Evolutionary conservation across 1,139 yeast genomes (phyloP).

Genomic region (Scheffersomyces titani): DNA sequence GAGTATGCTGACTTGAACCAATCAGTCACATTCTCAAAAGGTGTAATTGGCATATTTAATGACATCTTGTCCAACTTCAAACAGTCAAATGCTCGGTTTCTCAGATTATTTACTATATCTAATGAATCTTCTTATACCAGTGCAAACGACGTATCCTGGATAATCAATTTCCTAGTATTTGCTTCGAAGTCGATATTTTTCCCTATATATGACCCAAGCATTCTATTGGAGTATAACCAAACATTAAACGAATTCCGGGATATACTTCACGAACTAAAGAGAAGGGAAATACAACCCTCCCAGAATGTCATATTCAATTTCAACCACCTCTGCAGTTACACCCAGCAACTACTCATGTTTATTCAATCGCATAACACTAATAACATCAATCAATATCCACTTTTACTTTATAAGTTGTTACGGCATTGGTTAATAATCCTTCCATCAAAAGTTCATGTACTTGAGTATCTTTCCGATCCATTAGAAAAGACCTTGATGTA

Average conservation of each 20-base stretch:
- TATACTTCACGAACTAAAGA: conserved; percentile 2
- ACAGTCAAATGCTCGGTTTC: conserved; percentile 2
- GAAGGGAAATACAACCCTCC: conserved; percentile 1
- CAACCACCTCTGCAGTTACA: conserved; percentile 12
- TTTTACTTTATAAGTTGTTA: conserved; percentile 19
- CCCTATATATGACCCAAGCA: conserved; percentile 21
- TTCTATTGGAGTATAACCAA: conserved; percentile 20
- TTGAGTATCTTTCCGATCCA: conserved; percentile 15
- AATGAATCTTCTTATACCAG: not conserved
- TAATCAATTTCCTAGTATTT: conserved; percentile 20
- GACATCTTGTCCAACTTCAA: conserved; percentile 13
- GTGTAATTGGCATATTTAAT: conserved; percentile 23
- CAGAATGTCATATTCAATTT: conserved; percentile 12
- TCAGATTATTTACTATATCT: not conserved
- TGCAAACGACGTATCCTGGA: conserved; percentile 16
- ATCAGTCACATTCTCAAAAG: conserved; percentile 25
- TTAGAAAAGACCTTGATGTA: conserved; percentile 18
- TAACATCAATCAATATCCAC: conserved; percentile 10
- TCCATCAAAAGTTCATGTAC: conserved; percentile 21
- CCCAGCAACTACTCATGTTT: conserved; percentile 6
- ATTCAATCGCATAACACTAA: conserved; percentile 3
- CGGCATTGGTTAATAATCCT: conserved; percentile 27
- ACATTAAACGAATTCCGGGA: conserved; percentile 12
- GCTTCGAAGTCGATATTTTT: conserved; percentile 24
- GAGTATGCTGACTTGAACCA: conserved; percentile 21